Percentiles rank a stretch among this genome's conserved stretches.
phyloP scores from a whole-genome alignment of 768 basidiomycete genomes.

The Termitomyces sp. region DNA sequence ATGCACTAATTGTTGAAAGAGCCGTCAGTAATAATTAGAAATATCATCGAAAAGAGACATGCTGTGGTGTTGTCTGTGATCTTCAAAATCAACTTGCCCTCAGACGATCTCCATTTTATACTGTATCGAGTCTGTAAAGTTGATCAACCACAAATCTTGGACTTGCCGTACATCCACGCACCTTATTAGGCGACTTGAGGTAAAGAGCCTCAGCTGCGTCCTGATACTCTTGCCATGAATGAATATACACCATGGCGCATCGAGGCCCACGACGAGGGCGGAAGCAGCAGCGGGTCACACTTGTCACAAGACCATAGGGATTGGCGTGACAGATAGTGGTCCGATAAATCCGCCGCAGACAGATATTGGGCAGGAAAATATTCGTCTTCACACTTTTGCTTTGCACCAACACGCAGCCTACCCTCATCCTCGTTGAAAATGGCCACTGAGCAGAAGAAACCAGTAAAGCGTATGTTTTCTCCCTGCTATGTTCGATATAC shows the following conservation, averaged over 20 bases:
- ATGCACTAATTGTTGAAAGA: constrained; percentile 57
- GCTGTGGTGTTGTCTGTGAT: constrained; percentile 90
- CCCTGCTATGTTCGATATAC: not conserved
- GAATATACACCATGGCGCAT: constrained; percentile 83
- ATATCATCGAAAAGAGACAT: constrained; percentile 22
- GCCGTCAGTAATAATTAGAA: not conserved
- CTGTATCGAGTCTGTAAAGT: constrained; percentile 72
- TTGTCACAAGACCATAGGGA: constrained; percentile 13
- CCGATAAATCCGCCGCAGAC: constrained; percentile 17
- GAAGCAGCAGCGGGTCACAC: constrained; percentile 14
- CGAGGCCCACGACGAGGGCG: constrained; percentile 21
- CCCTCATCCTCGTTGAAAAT: constrained; percentile 5
- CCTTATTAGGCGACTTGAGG: constrained; percentile 69
- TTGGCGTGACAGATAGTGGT: constrained; percentile 5
- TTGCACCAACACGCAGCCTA: not conserved
- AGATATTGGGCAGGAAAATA: constrained; percentile 3
- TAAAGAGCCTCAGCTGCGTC: constrained; percentile 88
- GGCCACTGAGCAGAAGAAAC: constrained; percentile 26
- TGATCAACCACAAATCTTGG: not conserved
- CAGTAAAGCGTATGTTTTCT: constrained; percentile 14
- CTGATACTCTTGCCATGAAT: constrained; percentile 86
- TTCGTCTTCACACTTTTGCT: constrained; percentile 2
- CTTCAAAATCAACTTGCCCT: constrained; percentile 88
- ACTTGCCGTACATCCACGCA: constrained; percentile 29
- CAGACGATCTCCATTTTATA: constrained; percentile 85